These are phyloP conservation scores for Casuarina glauca DNA, from an alignment of 306 rosid species.

Conservation along the genomic window DNA sequence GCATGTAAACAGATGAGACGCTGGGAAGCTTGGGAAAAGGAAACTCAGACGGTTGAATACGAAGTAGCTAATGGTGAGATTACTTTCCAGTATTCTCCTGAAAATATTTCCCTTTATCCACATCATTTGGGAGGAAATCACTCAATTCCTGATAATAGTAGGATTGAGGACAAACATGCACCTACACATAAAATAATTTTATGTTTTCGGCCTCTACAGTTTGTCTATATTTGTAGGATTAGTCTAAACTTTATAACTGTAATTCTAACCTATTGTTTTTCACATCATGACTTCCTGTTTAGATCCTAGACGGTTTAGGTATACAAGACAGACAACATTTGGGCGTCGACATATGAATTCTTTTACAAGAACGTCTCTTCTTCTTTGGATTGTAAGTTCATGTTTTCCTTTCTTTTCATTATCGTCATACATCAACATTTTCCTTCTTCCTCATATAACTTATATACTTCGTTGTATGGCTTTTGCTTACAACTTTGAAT, in stretches of 20 bases:
- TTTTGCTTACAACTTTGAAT: background rate
- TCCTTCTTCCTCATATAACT: background rate
- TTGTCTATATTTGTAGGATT: too few relatives aligned
- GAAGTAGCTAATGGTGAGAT: conserved; percentile 54
- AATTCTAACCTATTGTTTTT: background rate
- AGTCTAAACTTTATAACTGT: too few relatives aligned
- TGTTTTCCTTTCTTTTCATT: background rate
- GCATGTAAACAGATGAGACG: conserved; percentile 48
- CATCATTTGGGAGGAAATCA: background rate
- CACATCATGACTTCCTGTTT: background rate
- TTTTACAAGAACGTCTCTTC: conserved; percentile 30
- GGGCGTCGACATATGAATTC: conserved; percentile 53
- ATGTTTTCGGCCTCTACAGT: too few relatives aligned
- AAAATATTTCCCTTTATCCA: background rate
- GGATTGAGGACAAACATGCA: too few relatives aligned
- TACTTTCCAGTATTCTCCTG: background rate
- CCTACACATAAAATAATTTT: too few relatives aligned
- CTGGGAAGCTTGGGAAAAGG: conserved; percentile 64
- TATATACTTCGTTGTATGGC: background rate
- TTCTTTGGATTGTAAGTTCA: conserved; percentile 51
- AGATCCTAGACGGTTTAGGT: conserved; percentile 65
- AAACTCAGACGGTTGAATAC: conserved; percentile 55
- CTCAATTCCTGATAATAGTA: too few relatives aligned
- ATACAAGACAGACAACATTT: conserved; percentile 56
- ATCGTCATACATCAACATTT: background rate